Percentiles rank a stretch among this genome's conserved stretches.
Evolutionary conservation across 441 rosid species (phyloP).

Genomic region (Hypseocharis bilobata): DNA sequence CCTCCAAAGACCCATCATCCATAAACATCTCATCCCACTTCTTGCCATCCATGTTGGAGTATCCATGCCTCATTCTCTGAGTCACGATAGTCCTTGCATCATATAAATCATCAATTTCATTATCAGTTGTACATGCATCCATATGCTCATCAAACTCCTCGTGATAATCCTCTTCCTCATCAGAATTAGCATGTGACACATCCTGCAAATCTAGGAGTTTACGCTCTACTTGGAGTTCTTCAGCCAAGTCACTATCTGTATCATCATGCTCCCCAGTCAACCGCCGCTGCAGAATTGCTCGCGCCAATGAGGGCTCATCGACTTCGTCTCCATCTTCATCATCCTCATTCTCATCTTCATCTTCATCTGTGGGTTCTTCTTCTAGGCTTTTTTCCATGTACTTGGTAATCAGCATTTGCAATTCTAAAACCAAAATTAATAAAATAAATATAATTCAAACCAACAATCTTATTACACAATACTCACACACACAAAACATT

Average conservation of each 20-base stretch:
- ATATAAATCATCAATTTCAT: slow-evolving; percentile 59
- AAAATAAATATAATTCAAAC: slow-evolving; percentile 4
- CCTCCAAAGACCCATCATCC: slow-evolving; percentile 57
- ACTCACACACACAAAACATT: background rate
- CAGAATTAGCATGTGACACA: slow-evolving; percentile 33
- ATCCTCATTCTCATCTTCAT: too few relatives aligned
- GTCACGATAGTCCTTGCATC: slow-evolving; percentile 36
- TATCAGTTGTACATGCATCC: slow-evolving; percentile 47
- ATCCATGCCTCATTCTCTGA: slow-evolving; percentile 52
- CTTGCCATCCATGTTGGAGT: slow-evolving; percentile 58
- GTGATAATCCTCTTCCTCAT: slow-evolving; percentile 43
- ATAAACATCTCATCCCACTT: slow-evolving; percentile 74
- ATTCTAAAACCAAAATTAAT: slow-evolving; percentile 39
- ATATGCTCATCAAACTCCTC: slow-evolving; percentile 58
- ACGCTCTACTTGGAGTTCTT: slow-evolving; percentile 31
- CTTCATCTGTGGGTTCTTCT: too few relatives aligned
- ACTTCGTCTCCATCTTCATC: too few relatives aligned
- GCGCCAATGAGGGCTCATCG: slow-evolving; percentile 50
- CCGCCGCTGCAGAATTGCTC: slow-evolving; percentile 50
- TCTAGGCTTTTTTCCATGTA: too few relatives aligned
- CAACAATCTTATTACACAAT: background rate
- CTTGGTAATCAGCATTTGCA: slow-evolving; percentile 45
- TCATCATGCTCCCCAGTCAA: slow-evolving; percentile 48
- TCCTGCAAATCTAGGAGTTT: too few relatives aligned
- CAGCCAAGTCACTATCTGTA: slow-evolving; percentile 58